Evolutionary conservation across 2,329 filamentous ascomycete genomes (phyloP).

Genomic region (Fusarium phyllophilum): DNA sequence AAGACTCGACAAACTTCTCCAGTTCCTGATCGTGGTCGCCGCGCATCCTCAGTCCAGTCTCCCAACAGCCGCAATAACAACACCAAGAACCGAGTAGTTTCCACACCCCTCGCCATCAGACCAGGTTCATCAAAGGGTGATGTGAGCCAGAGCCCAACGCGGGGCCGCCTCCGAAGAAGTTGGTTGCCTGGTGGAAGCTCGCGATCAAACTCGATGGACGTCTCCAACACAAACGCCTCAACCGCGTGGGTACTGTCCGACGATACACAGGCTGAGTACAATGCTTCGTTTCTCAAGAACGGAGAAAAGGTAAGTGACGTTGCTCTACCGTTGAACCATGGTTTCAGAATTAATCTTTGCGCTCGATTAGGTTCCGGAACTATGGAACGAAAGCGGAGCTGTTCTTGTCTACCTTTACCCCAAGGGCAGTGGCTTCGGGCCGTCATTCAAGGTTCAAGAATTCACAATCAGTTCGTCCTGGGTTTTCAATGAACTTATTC

Average conservation of each 20-base stretch:
- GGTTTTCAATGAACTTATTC: conserved; percentile 64
- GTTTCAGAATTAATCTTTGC: conserved; percentile 27
- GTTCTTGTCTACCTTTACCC: conserved; percentile 68
- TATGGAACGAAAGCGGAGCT: conserved; percentile 71
- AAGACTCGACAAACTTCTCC: conserved; percentile 47
- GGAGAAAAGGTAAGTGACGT: conserved; percentile 62
- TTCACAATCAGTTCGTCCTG: conserved; percentile 65
- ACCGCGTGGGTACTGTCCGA: conserved; percentile 67
- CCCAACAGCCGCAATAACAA: conserved; percentile 39
- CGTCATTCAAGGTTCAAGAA: conserved; percentile 70
- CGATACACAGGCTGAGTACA: conserved; percentile 65
- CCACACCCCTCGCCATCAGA: conserved; percentile 46
- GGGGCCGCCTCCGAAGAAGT: conserved; percentile 61
- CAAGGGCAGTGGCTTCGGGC: conserved; percentile 58
- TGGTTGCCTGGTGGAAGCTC: conserved; percentile 65
- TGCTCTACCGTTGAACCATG: conserved; percentile 10
- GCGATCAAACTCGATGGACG: conserved; percentile 59
- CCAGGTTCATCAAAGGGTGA: conserved; percentile 42
- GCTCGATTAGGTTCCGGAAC: conserved; percentile 65
- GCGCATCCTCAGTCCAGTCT: conserved; percentile 62
- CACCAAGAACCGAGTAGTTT: conserved; percentile 47
- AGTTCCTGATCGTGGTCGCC: conserved; percentile 53
- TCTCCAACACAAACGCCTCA: conserved; percentile 32
- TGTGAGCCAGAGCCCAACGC: conserved; percentile 57
- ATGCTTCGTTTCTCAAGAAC: conserved; percentile 60